These are phyloP conservation scores for Cytospora mali DNA, from an alignment of 2,329 filamentous ascomycete genomes.

Conservation along the genomic window DNA sequence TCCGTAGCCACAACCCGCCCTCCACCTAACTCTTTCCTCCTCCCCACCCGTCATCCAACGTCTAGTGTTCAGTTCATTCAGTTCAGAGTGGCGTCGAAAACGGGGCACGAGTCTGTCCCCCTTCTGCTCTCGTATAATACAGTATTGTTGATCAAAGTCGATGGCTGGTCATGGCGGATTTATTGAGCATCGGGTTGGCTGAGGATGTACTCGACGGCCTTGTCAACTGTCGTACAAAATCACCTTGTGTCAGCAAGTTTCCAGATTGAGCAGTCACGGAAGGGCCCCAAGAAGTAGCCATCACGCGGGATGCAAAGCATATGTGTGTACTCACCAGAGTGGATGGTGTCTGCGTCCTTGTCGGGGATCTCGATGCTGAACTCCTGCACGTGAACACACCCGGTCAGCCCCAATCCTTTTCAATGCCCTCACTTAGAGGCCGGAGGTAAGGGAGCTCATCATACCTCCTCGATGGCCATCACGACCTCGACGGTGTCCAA, in stretches of 20 bases:
- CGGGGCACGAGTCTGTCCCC: conserved; percentile 7
- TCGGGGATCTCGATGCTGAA: conserved; percentile 96
- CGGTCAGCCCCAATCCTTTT: not conserved
- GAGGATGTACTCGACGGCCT: conserved; percentile 93
- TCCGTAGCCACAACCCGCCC: not conserved
- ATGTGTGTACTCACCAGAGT: conserved; percentile 71
- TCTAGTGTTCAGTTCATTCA: conserved; percentile 13
- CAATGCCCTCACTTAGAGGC: not conserved
- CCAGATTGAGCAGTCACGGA: too few species aligned
- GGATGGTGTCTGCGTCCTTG: conserved; percentile 92
- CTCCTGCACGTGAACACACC: conserved; percentile 43
- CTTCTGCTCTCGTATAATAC: conserved; percentile 14
- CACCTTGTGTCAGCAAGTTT: not conserved
- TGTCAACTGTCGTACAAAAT: conserved; percentile 67
- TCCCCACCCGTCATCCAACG: not conserved
- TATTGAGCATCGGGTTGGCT: conserved; percentile 87
- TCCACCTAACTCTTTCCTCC: not conserved
- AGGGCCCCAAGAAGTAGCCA: not conserved
- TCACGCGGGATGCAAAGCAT: not conserved
- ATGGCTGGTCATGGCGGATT: conserved; percentile 27
- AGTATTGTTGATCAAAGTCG: not conserved
- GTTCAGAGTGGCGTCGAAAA: conserved; percentile 16
- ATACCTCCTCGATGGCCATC: conserved; percentile 98
- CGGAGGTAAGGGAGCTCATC: conserved; percentile 25
- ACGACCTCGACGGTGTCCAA: conserved; percentile 99